Percentiles rank a stretch among this genome's conserved stretches.
Evolutionary conservation across 169 alveolate genomes (phyloP).

Genomic region (Cryptosporidium baileyi): DNA sequence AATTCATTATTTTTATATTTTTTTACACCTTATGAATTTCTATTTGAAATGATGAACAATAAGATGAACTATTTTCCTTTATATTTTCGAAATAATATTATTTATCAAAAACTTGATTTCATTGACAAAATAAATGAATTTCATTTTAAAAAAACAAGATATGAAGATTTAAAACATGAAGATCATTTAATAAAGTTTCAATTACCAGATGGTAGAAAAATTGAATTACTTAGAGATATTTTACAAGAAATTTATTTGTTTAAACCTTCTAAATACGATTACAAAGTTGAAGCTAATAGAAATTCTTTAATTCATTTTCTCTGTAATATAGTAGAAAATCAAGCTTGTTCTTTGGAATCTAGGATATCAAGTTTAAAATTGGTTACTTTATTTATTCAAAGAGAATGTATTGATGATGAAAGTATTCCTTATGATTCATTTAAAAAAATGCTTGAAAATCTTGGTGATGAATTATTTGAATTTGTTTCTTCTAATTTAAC

Average conservation of each 20-base stretch:
- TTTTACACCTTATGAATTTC: conserved; percentile 17
- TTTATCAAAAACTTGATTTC: conserved; percentile 3
- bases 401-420: conserved; percentile 39
- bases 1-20: not conserved
- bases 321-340: not conserved
- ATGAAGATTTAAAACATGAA: not conserved
- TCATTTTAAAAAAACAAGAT: not conserved
- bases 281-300: not conserved
- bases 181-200: conserved; percentile 22
- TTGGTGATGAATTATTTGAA: conserved; percentile 48
- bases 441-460: not conserved
- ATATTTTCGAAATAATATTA: not conserved
- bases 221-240: conserved; percentile 35
- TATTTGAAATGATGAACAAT: conserved; percentile 22
- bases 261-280: conserved; percentile 7
- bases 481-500: not conserved
- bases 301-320: not conserved
- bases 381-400: conserved; percentile 10
- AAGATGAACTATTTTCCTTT: not conserved
- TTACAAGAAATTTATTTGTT: conserved; percentile 34
- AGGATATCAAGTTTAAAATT: conserved; percentile 14
- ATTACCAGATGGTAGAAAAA: conserved; percentile 49
- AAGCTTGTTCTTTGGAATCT: not conserved
- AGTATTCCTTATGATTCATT: not conserved
- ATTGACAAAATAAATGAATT: not conserved